A percentile compares a stretch with the other conserved stretches of the same genome.
These are phyloP conservation scores for Annulohypoxylon nitens DNA, from an alignment of 495 filamentous ascomycete genomes.

Conservation along the genomic window DNA sequence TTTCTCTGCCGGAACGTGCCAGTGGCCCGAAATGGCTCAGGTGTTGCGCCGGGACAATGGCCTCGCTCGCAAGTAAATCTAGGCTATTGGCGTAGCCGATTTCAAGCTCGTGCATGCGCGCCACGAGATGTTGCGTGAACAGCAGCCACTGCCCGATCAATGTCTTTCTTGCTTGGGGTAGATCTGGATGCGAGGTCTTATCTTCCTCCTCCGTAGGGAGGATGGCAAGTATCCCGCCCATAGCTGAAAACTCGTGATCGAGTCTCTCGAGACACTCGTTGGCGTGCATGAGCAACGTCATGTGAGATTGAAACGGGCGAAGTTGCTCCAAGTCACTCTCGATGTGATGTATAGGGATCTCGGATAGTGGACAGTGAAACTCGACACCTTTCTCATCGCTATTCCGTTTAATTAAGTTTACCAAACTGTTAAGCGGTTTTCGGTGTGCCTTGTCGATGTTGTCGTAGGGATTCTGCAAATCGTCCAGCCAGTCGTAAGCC, in stretches of 20 bases:
- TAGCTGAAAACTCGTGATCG: constrained; percentile 65
- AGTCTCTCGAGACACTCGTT: constrained; percentile 66
- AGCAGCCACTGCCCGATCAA: constrained; percentile 66
- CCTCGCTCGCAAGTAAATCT: constrained; percentile 63
- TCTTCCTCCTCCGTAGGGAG: constrained; percentile 56
- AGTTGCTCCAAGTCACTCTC: constrained; percentile 35
- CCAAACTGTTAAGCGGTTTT: constrained; percentile 58
- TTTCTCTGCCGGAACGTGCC: constrained; percentile 54
- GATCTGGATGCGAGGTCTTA: constrained; percentile 44
- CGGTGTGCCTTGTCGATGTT: constrained; percentile 61
- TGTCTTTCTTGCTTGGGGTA: constrained; percentile 53
- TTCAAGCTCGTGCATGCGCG: constrained; percentile 66
- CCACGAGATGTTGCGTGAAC: constrained; percentile 60
- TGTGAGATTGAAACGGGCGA: constrained; percentile 60
- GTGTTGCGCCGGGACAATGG: constrained; percentile 59
- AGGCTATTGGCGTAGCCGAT: constrained; percentile 60
- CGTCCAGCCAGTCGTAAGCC: constrained; percentile 65
- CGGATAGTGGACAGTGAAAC: constrained; percentile 59
- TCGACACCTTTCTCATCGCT: constrained; percentile 55
- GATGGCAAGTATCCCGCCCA: constrained; percentile 63
- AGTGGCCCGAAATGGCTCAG: constrained; percentile 53
- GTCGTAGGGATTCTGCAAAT: constrained; percentile 59
- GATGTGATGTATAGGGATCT: constrained; percentile 21
- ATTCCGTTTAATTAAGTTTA: constrained; percentile 59
- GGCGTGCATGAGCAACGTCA: constrained; percentile 65